Conservation (phyloP, 1,284 basidiomycete species). For the Garcileccinum viscosum region DNA sequence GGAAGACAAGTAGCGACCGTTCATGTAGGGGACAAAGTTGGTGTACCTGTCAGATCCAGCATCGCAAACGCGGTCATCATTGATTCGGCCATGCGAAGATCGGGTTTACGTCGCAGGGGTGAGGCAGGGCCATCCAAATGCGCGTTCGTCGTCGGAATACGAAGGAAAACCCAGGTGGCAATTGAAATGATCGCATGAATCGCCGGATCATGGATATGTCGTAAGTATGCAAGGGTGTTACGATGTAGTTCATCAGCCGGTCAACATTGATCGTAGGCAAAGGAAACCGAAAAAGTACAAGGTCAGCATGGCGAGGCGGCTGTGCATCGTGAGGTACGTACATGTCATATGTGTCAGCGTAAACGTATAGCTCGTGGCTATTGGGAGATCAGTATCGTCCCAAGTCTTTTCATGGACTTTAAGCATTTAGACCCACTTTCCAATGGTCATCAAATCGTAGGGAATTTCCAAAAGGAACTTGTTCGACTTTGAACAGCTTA, state of each 20-base stretch:
- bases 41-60: slow-evolving; percentile 52
- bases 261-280: neutral
- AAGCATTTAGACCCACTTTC: slow-evolving; percentile 59
- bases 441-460: slow-evolving; percentile 86
- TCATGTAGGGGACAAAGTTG: slow-evolving; percentile 75
- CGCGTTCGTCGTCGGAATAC: neutral
- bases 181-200: slow-evolving; percentile 10
- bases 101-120: neutral
- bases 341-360: slow-evolving; percentile 79
- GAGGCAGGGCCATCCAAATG: slow-evolving; percentile 2
- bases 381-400: slow-evolving; percentile 17
- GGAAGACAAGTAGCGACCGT: slow-evolving; percentile 80
- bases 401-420: neutral
- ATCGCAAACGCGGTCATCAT: neutral
- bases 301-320: slow-evolving; percentile 16
- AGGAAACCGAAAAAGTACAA: neutral
- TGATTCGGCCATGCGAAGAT: neutral
- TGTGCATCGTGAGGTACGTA: slow-evolving; percentile 39
- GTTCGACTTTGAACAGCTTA: slow-evolving; percentile 53
- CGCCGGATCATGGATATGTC: slow-evolving; percentile 2
- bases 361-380: slow-evolving; percentile 86
- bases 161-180: neutral
- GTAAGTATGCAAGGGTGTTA: neutral
- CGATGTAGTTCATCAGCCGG: neutral
- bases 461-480: slow-evolving; percentile 77